Evolutionary conservation across 306 rosid genomes (phyloP), one percentile per base, ranked within the genome.

Genomic region (Pyrus communis): DNA sequence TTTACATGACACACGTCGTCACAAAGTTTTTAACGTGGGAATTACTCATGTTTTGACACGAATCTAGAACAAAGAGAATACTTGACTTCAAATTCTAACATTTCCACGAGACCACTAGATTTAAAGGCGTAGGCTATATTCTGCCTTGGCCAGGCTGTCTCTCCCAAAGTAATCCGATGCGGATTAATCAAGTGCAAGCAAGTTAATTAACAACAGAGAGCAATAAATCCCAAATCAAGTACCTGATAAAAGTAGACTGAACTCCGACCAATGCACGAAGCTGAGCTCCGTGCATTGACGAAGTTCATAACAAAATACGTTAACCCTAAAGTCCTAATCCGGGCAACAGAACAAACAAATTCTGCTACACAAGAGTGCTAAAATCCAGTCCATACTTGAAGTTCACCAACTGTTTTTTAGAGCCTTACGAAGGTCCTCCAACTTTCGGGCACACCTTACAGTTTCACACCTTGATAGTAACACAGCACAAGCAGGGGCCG

Each of bases 401-500:
- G 52, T 68, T 30, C 28, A 5, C 60, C 43, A 46, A 70, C 23
- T 38, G 40, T 8, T 5, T 59, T 21, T 23, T 22, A 49, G 55
- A 11, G 7, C 18, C 19, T 54, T 22, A 55, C 80, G 55, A 67
- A 42, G 63, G 82, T 70, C 73, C 75, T 52, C 77, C 17, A 69
- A 4, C 55, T 64, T 69, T 25, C 67, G 63, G 45, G 61, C 42
- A 45, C 71, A 71, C 55, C 55, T 49, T 49, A 14, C 55, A 54
- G 27, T 25, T 78, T 89, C 86, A 95, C 59, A 87, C 93, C 81
- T 84, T 91, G 84, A 90, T 88, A 14, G 96, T 92, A 64, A 92
- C 99, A 79, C 91, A 70, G 86, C 91, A 84, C 86, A 95, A 77
- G 89, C 98, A 95, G 58, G 88, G 78, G 63, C 99, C 97, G 70